Conservation (phyloP, 768 basidiomycete species). For the Lactifluus subvellereus region DNA sequence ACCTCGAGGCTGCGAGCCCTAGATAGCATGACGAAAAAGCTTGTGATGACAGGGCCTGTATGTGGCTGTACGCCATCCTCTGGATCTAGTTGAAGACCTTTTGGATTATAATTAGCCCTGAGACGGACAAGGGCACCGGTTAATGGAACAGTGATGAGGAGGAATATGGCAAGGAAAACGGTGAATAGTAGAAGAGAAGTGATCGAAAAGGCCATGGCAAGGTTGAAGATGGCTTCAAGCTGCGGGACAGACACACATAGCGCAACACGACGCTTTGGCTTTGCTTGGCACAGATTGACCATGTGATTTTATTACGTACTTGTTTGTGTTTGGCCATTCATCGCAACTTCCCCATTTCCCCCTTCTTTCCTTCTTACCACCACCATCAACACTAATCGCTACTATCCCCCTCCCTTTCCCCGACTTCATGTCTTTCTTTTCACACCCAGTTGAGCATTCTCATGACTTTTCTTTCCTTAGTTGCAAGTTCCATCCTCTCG, state of each 20-base stretch:
- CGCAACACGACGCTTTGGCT: background rate
- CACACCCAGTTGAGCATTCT: background rate
- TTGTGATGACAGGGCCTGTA: constrained; percentile 65
- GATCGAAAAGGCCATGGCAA: constrained; percentile 25
- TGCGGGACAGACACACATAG: no score
- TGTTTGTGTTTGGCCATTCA: background rate
- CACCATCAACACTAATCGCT: background rate
- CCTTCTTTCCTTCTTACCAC: constrained; percentile 7
- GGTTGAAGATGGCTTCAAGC: background rate
- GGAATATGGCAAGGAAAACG: constrained; percentile 51
- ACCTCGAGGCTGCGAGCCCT: constrained; percentile 74
- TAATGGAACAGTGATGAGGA: constrained; percentile 47
- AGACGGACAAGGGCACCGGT: constrained; percentile 65
- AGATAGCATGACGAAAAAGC: constrained; percentile 67
- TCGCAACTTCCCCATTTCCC: background rate
- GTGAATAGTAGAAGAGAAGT: constrained; percentile 42
- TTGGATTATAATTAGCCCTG: constrained; percentile 82
- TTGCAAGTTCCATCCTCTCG: background rate
- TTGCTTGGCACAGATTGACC: background rate
- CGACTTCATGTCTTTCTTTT: background rate
- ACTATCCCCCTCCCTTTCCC: no score
- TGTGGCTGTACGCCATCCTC: constrained; percentile 73
- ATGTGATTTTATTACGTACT: constrained; percentile 15
- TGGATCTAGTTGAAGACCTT: constrained; percentile 71
- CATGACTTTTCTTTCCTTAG: background rate